Evolutionary conservation across 2,329 filamentous ascomycete species (phyloP), one percentile per base, ranked within the genome.

Genomic region (Epichloe gansuensis): DNA sequence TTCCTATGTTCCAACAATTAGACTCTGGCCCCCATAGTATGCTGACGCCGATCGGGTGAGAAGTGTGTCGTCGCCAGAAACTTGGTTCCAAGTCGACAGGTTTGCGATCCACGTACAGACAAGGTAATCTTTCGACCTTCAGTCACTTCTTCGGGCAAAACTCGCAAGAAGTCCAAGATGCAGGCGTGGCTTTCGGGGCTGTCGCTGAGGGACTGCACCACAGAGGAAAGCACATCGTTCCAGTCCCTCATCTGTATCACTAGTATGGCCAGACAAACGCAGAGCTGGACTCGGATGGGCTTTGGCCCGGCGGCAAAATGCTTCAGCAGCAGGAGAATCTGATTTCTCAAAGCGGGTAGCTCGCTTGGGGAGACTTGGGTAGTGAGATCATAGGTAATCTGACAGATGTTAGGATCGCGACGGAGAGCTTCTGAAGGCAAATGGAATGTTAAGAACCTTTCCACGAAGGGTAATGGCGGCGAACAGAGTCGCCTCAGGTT

Each of bases 111-210:
- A 91, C 89, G 75, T 93, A 95, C 90, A 81, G 89, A 90, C 73
- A 98, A 80, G 78, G 89, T 95, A 78, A 98, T 96, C 76, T 97
- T 98, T 73, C 93, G 89, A 73, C 93, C 93, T 78, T 98, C 91
- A 61, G 88, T 97, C 65, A 98, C 93, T 78, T 98, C 93, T 76
- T 98, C 93, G 52, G 93, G 93, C 59, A 98, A 82, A 63, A 98
- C 90, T 69, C 89, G 89, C 59, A 98, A 77, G 69, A 98, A 98
- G 69, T 98, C 93, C 64, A 98, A 77, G 63, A 97, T 86, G 68
- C 87, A 93, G 58, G 89, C 82, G 62, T 93, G 82, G 66, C 85
- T 89, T 64, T 84, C 81, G 55, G 85, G 80, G 63, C 86, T 85
- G 66, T 79, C 81, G 58, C 86, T 85, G 52, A 97, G 79, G 43